Conservation (phyloP, 1,284 basidiomycete genomes). For the Ceratobasidium sp. region DNA sequence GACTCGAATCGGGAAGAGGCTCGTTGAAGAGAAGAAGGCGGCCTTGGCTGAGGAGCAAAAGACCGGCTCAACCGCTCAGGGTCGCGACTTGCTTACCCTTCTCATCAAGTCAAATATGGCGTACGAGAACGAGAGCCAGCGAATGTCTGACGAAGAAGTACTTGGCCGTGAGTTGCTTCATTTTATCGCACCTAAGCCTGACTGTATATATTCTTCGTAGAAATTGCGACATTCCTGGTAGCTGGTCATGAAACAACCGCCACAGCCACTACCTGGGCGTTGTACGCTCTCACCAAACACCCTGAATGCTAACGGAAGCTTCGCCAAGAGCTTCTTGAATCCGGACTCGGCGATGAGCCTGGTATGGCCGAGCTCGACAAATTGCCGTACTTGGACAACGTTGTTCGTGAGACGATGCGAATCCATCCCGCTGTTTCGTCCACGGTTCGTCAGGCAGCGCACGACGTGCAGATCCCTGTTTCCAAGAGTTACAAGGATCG, state of each 20-base stretch:
- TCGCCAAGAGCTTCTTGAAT: constrained; percentile 58
- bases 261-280: constrained; percentile 62
- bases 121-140: constrained; percentile 56
- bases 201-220: constrained; percentile 52
- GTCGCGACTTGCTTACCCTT: constrained; percentile 51
- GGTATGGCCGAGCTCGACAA: constrained; percentile 46
- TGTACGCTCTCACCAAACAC: constrained; percentile 59
- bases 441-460: constrained; percentile 48
- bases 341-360: constrained; percentile 50
- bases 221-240: constrained; percentile 49
- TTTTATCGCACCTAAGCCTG: constrained; percentile 46
- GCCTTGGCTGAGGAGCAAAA: constrained; percentile 50
- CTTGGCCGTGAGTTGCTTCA: constrained; percentile 61
- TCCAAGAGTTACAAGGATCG: constrained; percentile 40
- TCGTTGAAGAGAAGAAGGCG: constrained; percentile 55
- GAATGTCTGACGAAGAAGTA: constrained; percentile 63
- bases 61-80: constrained; percentile 47
- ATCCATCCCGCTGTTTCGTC: constrained; percentile 51
- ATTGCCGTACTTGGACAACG: constrained; percentile 51
- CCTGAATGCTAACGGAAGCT: constrained; percentile 60
- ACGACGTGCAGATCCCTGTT: constrained; percentile 45
- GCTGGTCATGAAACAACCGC: constrained; percentile 81
- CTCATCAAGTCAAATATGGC: constrained; percentile 60
- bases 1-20: constrained; percentile 48
- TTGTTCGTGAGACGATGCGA: constrained; percentile 56